Evolutionary conservation across 148 eudicot genomes (phyloP), one percentile per base, ranked within the genome.

Genomic region (Vaccinium corymbosum): DNA sequence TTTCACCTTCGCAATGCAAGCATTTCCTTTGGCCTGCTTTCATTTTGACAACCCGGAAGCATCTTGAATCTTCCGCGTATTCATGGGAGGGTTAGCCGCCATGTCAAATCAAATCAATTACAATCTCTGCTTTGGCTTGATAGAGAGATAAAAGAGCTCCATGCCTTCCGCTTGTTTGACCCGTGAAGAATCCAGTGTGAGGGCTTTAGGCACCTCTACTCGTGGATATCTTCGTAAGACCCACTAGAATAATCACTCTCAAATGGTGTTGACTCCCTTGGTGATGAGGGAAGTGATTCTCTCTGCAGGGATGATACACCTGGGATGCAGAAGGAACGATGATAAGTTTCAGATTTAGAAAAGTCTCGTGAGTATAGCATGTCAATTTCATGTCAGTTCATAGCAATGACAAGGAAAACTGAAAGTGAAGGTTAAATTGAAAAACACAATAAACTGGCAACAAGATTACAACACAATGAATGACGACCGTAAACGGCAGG

Each of bases 171-270:
- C 51, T 57, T 11, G 20, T 32, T 14, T 42, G 15, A 3, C 57
- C 53, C 0, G 13, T 14, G n/a, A 48, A 22, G 57, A 59, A 20
- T 17, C 53, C 66, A 0, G 72, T 8, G 59, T 48, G 6, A 55
- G 52, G 53, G 22, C 78, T 75, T 50, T 42, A 56, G 35, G 56
- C 59, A 51, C 64, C 85, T 86, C 85, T 88, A 86, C 53, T 93
- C 94, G 38, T 88, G 87, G 81, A 91, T 89, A 85, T 94, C 98
- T 88, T 93, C 98, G 29, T 90, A 91, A 73, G 96, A 86, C 72
- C 85, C 98, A 83, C 93, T 86, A 6, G 98, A 93, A 77, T 98
- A 92, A 87, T 93, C 94, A 85, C 93, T 93, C 86, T 90, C 98
- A 86, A 78, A 90, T 52, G 89, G 89, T n/a, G 91, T 91, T 55